A percentile compares a stretch with the other conserved stretches of the same genome.
phyloP scores from a whole-genome alignment of 169 alveolate species.

The Plasmodium knowlesi region DNA sequence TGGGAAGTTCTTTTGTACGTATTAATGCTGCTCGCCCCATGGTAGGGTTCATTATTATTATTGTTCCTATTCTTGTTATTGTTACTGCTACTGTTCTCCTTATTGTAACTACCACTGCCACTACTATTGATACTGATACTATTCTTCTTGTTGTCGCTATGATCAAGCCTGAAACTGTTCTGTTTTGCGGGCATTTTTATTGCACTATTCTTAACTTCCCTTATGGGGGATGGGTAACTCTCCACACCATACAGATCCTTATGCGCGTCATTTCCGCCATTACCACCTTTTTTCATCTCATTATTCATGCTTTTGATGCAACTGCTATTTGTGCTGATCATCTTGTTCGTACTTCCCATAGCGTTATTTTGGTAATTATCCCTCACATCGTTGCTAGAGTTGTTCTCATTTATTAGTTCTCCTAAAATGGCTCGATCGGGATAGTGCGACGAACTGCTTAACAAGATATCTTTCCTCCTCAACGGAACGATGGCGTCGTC shows the following conservation, averaged over 20 bases:
- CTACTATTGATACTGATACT: conserved; percentile 5
- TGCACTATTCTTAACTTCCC: neutral
- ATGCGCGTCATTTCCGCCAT: neutral
- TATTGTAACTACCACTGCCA: neutral
- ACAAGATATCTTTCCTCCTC: neutral
- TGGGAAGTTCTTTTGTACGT: neutral
- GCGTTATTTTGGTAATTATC: neutral
- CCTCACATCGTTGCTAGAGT: neutral
- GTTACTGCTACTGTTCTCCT: neutral
- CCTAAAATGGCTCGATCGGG: neutral
- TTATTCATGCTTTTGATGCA: neutral
- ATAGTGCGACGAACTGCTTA: neutral
- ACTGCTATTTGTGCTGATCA: neutral
- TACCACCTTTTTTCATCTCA: neutral
- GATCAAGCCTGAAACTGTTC: neutral
- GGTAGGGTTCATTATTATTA: neutral
- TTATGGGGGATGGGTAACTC: neutral
- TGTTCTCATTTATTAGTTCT: neutral
- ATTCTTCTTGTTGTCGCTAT: neutral
- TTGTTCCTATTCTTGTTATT: neutral
- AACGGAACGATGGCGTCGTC: neutral
- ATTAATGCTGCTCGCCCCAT: neutral
- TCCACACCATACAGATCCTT: neutral
- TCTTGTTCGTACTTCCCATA: neutral
- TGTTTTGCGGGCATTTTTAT: neutral